Evolutionary conservation across 1,139 yeast genomes (phyloP).

Genomic region (Trichomonascaceae sp.): DNA sequence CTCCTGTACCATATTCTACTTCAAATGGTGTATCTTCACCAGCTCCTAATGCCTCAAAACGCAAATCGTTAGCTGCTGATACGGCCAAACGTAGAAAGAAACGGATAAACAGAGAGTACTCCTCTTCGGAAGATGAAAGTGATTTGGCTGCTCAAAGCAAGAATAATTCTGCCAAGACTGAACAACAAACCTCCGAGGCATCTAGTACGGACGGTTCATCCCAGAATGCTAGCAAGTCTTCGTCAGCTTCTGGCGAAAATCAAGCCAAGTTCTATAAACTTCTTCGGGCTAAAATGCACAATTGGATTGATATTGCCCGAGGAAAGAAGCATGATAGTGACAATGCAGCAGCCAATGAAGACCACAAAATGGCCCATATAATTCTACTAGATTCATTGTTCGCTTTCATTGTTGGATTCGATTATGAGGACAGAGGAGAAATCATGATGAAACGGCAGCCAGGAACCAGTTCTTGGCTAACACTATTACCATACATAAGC

Average conservation of each 20-base stretch:
- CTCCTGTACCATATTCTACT: neutral
- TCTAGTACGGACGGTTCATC: neutral
- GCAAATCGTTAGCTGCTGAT: conserved; percentile 3
- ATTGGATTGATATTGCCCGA: conserved; percentile 32
- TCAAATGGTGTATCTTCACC: neutral
- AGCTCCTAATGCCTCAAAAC: neutral
- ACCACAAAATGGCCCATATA: conserved; percentile 27
- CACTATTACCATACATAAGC: conserved; percentile 33
- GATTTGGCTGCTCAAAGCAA: neutral
- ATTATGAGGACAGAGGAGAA: conserved; percentile 36
- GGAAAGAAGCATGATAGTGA: conserved; percentile 34
- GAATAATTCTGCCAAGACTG: neutral
- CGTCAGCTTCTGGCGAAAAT: conserved; percentile 2
- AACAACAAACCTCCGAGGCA: no score
- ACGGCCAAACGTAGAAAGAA: conserved; percentile 4
- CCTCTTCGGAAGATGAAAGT: conserved; percentile 5
- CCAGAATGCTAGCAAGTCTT: neutral
- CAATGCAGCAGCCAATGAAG: conserved; percentile 21
- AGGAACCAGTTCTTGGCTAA: conserved; percentile 33
- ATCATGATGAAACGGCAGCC: conserved; percentile 21
- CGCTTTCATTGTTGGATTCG: conserved; percentile 37
- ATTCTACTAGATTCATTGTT: conserved; percentile 33
- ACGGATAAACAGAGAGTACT: conserved; percentile 4
- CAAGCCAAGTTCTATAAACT: conserved; percentile 24
- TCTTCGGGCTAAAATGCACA: conserved; percentile 24